Base-by-base conservation (phyloP, 306 rosid species). In the barrel medic (Medicago truncatula) region DNA sequence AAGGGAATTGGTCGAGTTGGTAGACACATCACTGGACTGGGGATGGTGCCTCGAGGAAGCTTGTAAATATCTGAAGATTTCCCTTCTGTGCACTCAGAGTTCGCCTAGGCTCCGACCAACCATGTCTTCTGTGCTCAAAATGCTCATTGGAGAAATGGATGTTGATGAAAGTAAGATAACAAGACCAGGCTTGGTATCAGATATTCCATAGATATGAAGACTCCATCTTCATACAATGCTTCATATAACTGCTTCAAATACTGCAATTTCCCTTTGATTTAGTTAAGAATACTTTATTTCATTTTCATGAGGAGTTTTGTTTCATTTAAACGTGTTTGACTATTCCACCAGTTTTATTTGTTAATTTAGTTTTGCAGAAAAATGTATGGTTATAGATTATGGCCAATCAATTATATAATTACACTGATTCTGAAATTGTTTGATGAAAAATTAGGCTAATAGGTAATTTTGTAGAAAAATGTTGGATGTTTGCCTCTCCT, bases 21-120 rank as follows among this genome's bases (percentile, higher is more conserved):
- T 95, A 53, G 98, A 95, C 73, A 47, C 58, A 49, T 78, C 91
- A 23, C 68, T 95, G 69, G 54, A 90, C 0, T 93, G 96, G 3
- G 76, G 84, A 13, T 95, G 90, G 21, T 90, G 92, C 1, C 88
- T 82, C 0, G 97, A 84, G 80, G 89, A 90, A 87, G 97, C 98
- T 38, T 86, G 95, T 68, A 85, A 62, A 2, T 77, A 88, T 78
- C 82, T 95, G 43, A 90, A 86, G 82, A 79, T 95, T 46, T 93
- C 88, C 47, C 96, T 95, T 68, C 93, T 95, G 12, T 95, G 98
- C 81, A 89, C 96, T 3, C 98, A 95, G 80, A 91, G 90, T 80
- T 56, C 83, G 31, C 93, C 92, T 6, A 92, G 86, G 81, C 92
- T 84, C 66, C 82, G 98, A 65, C 98, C 97, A 11, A 38, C 89